Evolutionary conservation across 2,329 filamentous ascomycete genomes (phyloP).

Genomic region (Alternaria longipes): DNA sequence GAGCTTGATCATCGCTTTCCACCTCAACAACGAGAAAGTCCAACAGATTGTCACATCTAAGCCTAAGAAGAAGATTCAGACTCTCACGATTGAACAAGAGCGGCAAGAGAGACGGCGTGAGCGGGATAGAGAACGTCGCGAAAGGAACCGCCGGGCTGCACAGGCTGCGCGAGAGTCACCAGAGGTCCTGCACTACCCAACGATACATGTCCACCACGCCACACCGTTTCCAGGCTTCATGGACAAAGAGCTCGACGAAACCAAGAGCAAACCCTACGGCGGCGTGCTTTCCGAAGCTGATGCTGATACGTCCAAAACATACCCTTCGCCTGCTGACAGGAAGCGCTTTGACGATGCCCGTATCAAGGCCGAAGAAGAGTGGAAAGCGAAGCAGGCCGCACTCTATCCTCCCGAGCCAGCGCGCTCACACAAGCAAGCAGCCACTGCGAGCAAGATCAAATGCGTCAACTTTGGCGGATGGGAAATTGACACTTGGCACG

Average conservation of each 20-base stretch:
- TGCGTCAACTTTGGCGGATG: slow-evolving; percentile 97
- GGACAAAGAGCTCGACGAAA: slow-evolving; percentile 87
- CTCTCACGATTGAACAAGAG: slow-evolving; percentile 42
- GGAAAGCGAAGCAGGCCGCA: slow-evolving; percentile 73
- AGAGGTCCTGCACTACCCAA: slow-evolving; percentile 64
- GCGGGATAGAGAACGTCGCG: slow-evolving; percentile 51
- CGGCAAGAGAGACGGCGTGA: slow-evolving; percentile 45
- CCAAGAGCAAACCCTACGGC: slow-evolving; percentile 93
- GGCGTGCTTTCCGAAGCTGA: slow-evolving; percentile 89
- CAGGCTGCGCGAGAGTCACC: slow-evolving; percentile 51
- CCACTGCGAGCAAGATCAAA: slow-evolving; percentile 94
- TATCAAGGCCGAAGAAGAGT: slow-evolving; percentile 89
- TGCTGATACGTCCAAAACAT: slow-evolving; percentile 88
- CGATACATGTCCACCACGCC: slow-evolving; percentile 71
- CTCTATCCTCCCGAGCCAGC: slow-evolving; percentile 73
- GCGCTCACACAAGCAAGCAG: slow-evolving; percentile 69
- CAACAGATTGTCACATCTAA: slow-evolving; percentile 67
- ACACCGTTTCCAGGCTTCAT: slow-evolving; percentile 89
- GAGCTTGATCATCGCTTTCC: slow-evolving; percentile 47
- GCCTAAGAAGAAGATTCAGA: slow-evolving; percentile 60
- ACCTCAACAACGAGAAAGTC: slow-evolving; percentile 64
- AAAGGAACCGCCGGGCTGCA: slow-evolving; percentile 59
- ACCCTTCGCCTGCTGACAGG: slow-evolving; percentile 81
- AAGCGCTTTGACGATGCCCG: slow-evolving; percentile 89
- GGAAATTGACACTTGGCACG: slow-evolving; percentile 99